Conservation (phyloP, 1,284 basidiomycete genomes). For the Stygiomarasmius scandens region DNA sequence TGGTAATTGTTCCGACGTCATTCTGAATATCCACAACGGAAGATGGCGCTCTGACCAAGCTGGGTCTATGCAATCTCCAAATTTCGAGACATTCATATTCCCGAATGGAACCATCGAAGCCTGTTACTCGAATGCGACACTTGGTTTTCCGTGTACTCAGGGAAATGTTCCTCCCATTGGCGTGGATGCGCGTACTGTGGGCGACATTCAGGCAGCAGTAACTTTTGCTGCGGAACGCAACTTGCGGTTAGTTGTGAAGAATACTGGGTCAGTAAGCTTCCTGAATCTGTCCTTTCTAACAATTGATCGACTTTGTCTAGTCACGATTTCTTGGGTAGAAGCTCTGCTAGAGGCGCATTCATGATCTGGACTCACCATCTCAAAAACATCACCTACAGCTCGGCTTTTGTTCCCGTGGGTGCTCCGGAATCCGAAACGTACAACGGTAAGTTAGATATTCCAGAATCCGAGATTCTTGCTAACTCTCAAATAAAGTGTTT, state of each 20-base stretch:
- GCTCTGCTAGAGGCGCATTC: slow-evolving; percentile 35
- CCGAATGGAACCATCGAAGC: slow-evolving; percentile 41
- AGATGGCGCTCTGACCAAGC: slow-evolving; percentile 41
- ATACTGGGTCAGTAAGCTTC: slow-evolving; percentile 38
- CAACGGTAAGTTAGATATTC: slow-evolving; percentile 15
- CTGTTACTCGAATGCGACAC: slow-evolving; percentile 41
- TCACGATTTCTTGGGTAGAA: slow-evolving; percentile 41
- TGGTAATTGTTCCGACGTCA: slow-evolving; percentile 37
- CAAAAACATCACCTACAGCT: slow-evolving; percentile 34
- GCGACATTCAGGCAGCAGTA: slow-evolving; percentile 43
- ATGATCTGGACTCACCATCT: slow-evolving; percentile 43
- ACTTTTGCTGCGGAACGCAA: slow-evolving; percentile 40
- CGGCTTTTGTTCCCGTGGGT: slow-evolving; percentile 34
- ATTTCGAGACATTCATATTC: slow-evolving; percentile 42
- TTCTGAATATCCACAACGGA: slow-evolving; percentile 29
- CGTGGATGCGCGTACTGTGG: slow-evolving; percentile 39
- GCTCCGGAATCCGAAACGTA: slow-evolving; percentile 19
- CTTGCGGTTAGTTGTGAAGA: slow-evolving; percentile 47
- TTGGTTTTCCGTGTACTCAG: slow-evolving; percentile 43
- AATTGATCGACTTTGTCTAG: slow-evolving; percentile 10
- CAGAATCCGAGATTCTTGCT: neutral
- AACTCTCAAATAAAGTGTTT: slow-evolving; percentile 21
- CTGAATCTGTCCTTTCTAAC: neutral
- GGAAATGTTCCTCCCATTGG: slow-evolving; percentile 46
- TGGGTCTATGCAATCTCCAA: slow-evolving; percentile 40